Evolutionary conservation across 176 grass and related monocot species (phyloP), one percentile per base, ranked within the genome.

Genomic region (Melocanna baccifera): DNA sequence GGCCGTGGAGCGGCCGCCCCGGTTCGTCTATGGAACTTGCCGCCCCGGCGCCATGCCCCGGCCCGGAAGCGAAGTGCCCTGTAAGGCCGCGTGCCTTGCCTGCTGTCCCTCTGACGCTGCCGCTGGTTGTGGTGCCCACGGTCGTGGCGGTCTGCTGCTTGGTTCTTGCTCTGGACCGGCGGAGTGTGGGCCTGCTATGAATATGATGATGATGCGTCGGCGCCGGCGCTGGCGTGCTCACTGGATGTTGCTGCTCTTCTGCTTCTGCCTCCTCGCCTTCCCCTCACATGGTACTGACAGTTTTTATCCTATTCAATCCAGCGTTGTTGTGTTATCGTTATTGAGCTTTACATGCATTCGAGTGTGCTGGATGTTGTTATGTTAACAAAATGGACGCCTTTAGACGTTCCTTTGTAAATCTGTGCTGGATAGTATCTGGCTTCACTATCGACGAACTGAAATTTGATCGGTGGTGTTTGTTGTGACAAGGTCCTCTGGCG

Each of bases 1-100:
- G 40, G 80, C 84, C 41, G 66, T 58, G 40, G 80, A 80, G 71
- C 22, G 43, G 75, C 47, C n/a, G 48, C 51, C 25, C 68, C 43
- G 10, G 80, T 28, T 52, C 34, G 62, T 91, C 75, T 87, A 91
- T 91, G 89, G 89, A 87, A 87, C 42, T 70, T 83, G 89, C 67
- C 14, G 48, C 74, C 32, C 32, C 58, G 68, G 75, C 62, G 20
- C 62, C 81, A 69, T 12, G 52, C 85, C 59, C 69, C 69, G 51
- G 41, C 14, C 79, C n/a, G 47, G 84, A 86, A 83, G 9, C 39
- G 3, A 82, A 72, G 79, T 18, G 65, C 65, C 14, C 62, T 9
- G 19, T 45, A 9, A 12, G 46, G 13, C 15, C 66, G 26, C 66
- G 37, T 22, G 13, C 15, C 47, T 66, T 19, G 55, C 79, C 29